A percentile compares a stretch with the other conserved stretches of the same genome.
Evolutionary conservation across 2,329 filamentous ascomycete genomes (phyloP).

Genomic region (Xylariaceae sp.): DNA sequence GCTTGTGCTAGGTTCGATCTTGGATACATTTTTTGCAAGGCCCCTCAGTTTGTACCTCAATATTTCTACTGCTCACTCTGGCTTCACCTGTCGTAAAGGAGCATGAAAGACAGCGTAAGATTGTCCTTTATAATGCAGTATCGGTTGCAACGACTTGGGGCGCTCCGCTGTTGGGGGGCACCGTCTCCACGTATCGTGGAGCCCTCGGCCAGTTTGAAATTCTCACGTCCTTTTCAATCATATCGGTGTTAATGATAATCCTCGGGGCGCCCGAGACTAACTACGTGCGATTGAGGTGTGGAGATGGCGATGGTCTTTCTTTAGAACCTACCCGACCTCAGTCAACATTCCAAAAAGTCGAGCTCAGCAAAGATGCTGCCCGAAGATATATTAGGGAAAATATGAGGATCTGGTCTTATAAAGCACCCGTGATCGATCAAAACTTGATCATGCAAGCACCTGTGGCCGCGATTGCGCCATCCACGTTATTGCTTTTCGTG

Average conservation of each 20-base stretch:
- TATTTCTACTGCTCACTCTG: conserved; percentile 26
- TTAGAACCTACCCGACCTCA: conserved; percentile 13
- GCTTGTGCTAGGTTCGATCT: conserved; percentile 50
- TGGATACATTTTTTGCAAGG: conserved; percentile 55
- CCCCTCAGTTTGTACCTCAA: background rate
- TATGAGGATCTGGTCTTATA: conserved; percentile 40
- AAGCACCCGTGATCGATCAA: conserved; percentile 26
- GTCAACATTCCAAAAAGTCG: conserved; percentile 20
- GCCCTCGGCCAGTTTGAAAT: conserved; percentile 52
- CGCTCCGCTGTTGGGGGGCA: conserved; percentile 51
- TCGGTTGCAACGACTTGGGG: conserved; percentile 51
- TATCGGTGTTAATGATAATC: conserved; percentile 46
- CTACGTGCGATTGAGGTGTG: conserved; percentile 43
- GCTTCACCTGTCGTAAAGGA: conserved; percentile 40
- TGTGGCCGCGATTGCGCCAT: conserved; percentile 49
- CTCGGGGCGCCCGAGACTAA: conserved; percentile 52
- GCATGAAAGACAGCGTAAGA: conserved; percentile 48
- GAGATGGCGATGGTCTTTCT: conserved; percentile 12
- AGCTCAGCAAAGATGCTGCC: conserved; percentile 33
- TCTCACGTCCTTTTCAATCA: conserved; percentile 46
- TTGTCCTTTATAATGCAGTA: conserved; percentile 45
- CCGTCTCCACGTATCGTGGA: conserved; percentile 40
- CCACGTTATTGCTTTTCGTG: conserved; percentile 45
- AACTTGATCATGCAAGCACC: conserved; percentile 43
- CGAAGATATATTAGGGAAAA: conserved; percentile 39